Percentiles rank a stretch among this genome's conserved stretches.
Conservation (phyloP, 306 rosid genomes). For the Lagenaria siceraria region DNA sequence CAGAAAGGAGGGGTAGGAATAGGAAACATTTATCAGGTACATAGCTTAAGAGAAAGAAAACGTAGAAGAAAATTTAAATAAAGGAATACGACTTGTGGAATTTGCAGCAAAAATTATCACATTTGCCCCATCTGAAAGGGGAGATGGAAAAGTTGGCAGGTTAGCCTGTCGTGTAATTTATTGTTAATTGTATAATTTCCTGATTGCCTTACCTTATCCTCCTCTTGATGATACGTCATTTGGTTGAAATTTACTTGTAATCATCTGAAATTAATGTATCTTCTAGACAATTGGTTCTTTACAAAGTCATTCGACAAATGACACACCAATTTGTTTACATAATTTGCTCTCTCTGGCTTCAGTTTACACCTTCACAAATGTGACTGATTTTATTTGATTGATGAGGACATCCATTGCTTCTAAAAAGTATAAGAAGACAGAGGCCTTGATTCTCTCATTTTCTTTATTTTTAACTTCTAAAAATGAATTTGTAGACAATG, state of each 20-base stretch:
- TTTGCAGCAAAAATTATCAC: neutral
- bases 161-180: conserved; percentile 4
- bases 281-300: neutral
- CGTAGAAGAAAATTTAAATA: neutral
- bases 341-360: neutral
- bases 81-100: neutral
- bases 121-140: neutral
- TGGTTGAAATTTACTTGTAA: conserved; percentile 5
- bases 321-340: conserved; percentile 6
- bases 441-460: too few relatives aligned
- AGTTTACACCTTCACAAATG: neutral
- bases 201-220: conserved; percentile 5
- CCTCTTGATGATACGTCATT: neutral
- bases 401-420: too few relatives aligned
- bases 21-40: conserved; percentile 32
- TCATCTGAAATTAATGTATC: neutral
- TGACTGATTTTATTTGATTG: too few relatives aligned
- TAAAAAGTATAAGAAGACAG: too few relatives aligned
- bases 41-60: conserved; percentile 16
- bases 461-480: too few relatives aligned
- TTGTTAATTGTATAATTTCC: conserved; percentile 11
- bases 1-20: conserved; percentile 42
- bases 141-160: neutral
- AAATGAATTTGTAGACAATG: too few relatives aligned
- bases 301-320: conserved; percentile 6